Evolutionary conservation across 345 rosid species (phyloP).

Genomic region (Rhodamnia rubescens): DNA sequence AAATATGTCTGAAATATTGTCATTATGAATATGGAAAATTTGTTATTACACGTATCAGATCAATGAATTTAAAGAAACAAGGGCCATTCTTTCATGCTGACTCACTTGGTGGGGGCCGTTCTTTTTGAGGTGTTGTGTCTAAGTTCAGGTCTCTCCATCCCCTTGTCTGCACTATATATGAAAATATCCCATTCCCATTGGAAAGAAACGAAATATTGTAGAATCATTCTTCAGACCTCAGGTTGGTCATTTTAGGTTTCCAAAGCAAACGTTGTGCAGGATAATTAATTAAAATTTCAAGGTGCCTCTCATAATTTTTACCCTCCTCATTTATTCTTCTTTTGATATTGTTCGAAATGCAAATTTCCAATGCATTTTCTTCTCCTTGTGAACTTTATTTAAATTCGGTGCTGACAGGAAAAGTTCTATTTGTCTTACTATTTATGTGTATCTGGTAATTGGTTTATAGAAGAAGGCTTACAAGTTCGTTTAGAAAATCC

Average conservation of each 20-base stretch:
- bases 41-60: background rate
- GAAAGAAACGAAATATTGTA: background rate
- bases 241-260: background rate
- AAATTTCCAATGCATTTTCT: background rate
- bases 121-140: background rate
- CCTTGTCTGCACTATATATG: background rate
- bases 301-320: background rate
- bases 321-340: background rate
- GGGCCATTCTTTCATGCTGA: background rate
- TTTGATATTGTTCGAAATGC: background rate
- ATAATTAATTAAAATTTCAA: background rate
- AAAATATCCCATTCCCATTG: background rate
- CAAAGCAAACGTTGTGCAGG: background rate
- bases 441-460: background rate
- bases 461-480: background rate
- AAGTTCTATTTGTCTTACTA: background rate
- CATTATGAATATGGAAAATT: background rate
- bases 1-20: background rate
- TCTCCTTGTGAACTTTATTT: background rate
- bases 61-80: background rate
- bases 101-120: background rate
- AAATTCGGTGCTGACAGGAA: background rate
- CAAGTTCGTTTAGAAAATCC: background rate
- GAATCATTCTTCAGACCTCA: background rate
- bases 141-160: background rate